A percentile compares a stretch with the other conserved stretches of the same genome.
Conservation (phyloP, 306 rosid species). For the Citrullus mucosospermus region DNA sequence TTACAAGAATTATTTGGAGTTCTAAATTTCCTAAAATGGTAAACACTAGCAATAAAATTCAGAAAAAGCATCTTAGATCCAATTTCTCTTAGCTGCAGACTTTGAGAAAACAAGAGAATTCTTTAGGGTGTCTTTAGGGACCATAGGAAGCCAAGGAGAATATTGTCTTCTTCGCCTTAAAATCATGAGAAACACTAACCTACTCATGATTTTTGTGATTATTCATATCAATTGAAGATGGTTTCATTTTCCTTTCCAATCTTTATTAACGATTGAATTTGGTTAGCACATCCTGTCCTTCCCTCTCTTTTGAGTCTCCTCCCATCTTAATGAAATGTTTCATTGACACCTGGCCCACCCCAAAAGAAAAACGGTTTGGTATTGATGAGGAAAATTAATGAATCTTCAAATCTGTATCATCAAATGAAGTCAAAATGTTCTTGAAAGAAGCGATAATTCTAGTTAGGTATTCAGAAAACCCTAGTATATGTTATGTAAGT, state of each 20-base stretch:
- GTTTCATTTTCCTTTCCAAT: neutral
- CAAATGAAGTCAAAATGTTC: slow-evolving; percentile 3
- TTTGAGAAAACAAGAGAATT: neutral
- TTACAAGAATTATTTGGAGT: neutral
- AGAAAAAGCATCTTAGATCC: neutral
- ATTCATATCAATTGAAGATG: neutral
- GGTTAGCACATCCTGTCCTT: neutral
- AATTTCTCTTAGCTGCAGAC: neutral
- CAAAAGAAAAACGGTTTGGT: neutral
- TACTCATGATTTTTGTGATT: neutral
- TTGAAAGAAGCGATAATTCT: neutral
- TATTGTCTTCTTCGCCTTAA: neutral
- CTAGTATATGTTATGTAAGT: neutral
- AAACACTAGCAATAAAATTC: neutral
- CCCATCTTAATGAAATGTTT: neutral
- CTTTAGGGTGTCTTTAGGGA: neutral
- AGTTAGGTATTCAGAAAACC: neutral
- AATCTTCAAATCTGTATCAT: neutral
- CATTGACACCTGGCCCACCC: neutral
- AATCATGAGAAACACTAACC: neutral
- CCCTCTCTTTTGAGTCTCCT: neutral
- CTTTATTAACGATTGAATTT: neutral
- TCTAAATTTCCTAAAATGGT: neutral
- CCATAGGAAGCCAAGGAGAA: neutral
- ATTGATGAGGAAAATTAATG: neutral